Evolutionary conservation across 768 basidiomycete genomes (phyloP), one percentile per base, ranked within the genome.

Genomic region (Leccinum variicolor): DNA sequence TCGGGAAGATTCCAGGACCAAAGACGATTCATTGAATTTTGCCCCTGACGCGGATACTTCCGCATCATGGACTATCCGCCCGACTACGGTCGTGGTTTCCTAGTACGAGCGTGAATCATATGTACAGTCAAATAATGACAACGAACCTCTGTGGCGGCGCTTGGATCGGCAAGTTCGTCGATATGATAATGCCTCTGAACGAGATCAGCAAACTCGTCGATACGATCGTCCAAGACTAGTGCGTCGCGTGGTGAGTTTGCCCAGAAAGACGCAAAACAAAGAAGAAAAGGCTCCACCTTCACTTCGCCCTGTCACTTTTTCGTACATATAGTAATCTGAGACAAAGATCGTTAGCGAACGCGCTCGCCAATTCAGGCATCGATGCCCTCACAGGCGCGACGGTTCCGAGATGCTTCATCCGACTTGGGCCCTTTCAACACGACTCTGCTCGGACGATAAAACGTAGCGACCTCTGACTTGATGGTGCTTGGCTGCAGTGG

Each of bases 291-390:
- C 14, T 31, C 17, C 31, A 92, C 94, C 86, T 79, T 89, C 89
- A 60, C 92, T 88, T 48, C 94, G 79, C 66, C 91, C 90, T 2
- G 84, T 84, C 25, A 89, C 79, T 74, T 92, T 94, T 72, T 98
- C 94, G 66, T 90, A 94, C 94, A 96, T 95, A 70, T 98, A 98
- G 28, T 90, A 83, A 79, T 87, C 89, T 92, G 62, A 36, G 11
- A 46, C 31, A 23, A 33, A 36, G 36, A 33, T 47, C 43, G 54
- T 63, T 49, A 59, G 31, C 10, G 51, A 19, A 29, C 28, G 17
- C 43, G 25, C 43, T 15, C 19, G 21, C n/a, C 21, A 53, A 23
- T 47, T 10, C 23, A 47, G 1, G 46, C 14, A 47, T 25, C 23
- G 34, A 51, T 19, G 14, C 5, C 57, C 85, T 77, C 68, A 90